Base-by-base conservation (phyloP, 495 filamentous ascomycete species). In the Amorphotheca resinae region DNA sequence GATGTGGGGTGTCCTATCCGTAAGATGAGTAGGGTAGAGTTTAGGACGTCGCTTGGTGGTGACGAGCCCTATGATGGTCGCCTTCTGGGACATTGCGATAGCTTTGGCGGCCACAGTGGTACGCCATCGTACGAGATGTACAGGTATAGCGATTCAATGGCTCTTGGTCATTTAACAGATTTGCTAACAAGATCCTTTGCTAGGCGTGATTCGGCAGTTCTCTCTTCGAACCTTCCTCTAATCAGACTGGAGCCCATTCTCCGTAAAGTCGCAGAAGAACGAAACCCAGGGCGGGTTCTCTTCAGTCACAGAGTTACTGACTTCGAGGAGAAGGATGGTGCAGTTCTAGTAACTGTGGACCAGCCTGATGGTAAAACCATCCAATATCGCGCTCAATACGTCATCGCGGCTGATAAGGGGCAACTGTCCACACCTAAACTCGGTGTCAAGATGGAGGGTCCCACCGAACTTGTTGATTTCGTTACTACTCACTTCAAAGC, bases 381-480 rank as follows among this genome's bases (percentile, higher is more conserved):
- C n/a, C 32, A 1, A 9, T 47, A 49, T 36, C 40, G 33, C 14
- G 32, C 33, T 17, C 42, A 31, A 30, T 45, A 45, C 18, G 22
- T 38, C 7, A 7, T 45, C 23, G 32, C 20, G 23, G 42, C 42
- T 14, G 42, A 45, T 38, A 33, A 33, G 1, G 35, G 46, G n/a
- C 37, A 42, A 15, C 22, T 34, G 1, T 22, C 47, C 33, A 43
- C 42, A 9, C 47, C 42, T 2, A 48, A 38, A 33, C 22, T 54
- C 4, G 51, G 51, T 9, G 38, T 49, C 9, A 11, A 50, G 17
- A 46, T 50, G 47, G 35, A 42, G 12, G 51, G 51, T 1, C 38
- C 30, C 1, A 46, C 2, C 22, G 21, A 28, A 1, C 16, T 54
- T 11, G 11, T n/a, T 0, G 33, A 54, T 20, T 34, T 46, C 1